phyloP scores from a whole-genome alignment of 176 grass and related monocot genomes.

The Musa schizocarpa region DNA sequence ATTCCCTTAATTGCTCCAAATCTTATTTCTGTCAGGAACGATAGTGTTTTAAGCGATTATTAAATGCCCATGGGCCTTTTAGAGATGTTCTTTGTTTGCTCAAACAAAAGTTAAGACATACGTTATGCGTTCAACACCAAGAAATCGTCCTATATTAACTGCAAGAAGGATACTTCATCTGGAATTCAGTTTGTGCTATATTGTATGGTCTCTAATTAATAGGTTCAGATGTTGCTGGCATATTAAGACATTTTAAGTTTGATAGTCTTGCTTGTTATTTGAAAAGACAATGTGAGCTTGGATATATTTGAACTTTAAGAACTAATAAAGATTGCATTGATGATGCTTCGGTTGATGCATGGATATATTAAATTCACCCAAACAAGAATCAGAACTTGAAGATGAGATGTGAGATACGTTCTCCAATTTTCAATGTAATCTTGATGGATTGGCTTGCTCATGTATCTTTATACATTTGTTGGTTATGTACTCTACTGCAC shows the following conservation, averaged over 20 bases:
- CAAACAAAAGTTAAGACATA: too few relatives aligned
- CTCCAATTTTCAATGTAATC: neutral
- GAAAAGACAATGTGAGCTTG: neutral
- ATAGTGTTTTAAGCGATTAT: too few relatives aligned
- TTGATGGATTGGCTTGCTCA: neutral
- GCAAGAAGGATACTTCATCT: too few relatives aligned
- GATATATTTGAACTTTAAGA: neutral
- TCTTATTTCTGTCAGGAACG: too few relatives aligned
- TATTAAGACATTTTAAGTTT: neutral
- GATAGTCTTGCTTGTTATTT: neutral
- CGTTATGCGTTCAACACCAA: too few relatives aligned
- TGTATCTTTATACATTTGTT: constrained; percentile 6
- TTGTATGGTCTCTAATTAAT: too few relatives aligned
- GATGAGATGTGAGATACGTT: neutral
- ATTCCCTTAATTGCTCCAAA: too few relatives aligned
- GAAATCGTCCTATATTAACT: too few relatives aligned
- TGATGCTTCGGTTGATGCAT: neutral
- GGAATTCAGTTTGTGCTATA: too few relatives aligned
- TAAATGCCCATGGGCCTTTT: too few relatives aligned
- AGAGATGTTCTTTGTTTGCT: too few relatives aligned
- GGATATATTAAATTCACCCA: neutral
- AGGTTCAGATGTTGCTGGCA: too few relatives aligned
- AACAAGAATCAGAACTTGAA: neutral
- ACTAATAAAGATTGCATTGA: neutral
- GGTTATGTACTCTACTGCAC: neutral